These are phyloP conservation scores for Curvularia sp. DNA, from an alignment of 2,329 filamentous ascomycete genomes.

Conservation along the genomic window DNA sequence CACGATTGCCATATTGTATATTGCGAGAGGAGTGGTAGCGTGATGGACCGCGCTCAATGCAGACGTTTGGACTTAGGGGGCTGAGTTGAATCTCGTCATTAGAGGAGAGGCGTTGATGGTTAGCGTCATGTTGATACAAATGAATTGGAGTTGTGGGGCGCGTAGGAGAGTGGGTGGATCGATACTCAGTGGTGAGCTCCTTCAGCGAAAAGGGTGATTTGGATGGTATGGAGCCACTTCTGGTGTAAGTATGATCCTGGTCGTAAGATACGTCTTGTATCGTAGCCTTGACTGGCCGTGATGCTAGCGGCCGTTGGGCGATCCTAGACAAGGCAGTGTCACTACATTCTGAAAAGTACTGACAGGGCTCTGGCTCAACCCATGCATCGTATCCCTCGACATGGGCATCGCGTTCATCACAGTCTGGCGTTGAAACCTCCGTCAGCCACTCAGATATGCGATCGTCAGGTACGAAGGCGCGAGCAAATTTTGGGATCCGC, in stretches of 20 bases:
- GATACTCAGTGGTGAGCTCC: background rate
- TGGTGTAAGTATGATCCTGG: background rate
- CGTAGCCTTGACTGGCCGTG: background rate
- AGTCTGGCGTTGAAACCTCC: conserved; percentile 6
- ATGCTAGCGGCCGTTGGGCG: background rate
- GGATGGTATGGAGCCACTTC: background rate
- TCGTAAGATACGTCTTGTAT: background rate
- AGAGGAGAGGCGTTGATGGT: conserved; percentile 2
- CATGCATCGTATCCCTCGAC: too few species aligned
- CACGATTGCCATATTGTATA: background rate
- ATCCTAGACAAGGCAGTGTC: background rate
- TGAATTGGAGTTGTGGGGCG: background rate
- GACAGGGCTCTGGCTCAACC: background rate
- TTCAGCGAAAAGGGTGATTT: background rate
- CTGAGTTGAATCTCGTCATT: conserved; percentile 26
- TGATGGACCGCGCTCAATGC: conserved; percentile 39
- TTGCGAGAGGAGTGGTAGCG: conserved; percentile 20
- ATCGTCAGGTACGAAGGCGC: conserved; percentile 9
- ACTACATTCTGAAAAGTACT: background rate
- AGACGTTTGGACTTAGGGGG: conserved; percentile 42
- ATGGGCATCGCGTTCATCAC: background rate
- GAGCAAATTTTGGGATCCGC: conserved; percentile 1
- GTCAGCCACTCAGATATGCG: conserved; percentile 32
- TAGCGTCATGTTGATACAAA: background rate
- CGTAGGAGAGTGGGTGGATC: background rate